These are phyloP conservation scores for Fusarium goolgardi DNA, from an alignment of 2,329 filamentous ascomycete genomes.

Conservation along the genomic window DNA sequence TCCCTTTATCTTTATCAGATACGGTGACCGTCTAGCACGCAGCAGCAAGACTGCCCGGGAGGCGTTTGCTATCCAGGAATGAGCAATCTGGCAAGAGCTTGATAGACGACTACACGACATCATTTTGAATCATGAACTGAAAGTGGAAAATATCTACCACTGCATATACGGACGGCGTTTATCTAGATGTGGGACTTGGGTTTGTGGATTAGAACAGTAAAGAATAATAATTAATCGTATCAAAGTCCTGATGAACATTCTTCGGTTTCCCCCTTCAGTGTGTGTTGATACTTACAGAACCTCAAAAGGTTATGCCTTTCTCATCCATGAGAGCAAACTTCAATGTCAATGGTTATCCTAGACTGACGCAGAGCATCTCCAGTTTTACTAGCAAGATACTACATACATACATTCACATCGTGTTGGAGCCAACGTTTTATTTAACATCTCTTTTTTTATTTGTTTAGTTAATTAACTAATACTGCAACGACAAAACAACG, in stretches of 20 bases:
- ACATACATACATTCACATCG: background rate
- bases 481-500: constrained; percentile 55
- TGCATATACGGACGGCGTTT: constrained; percentile 5
- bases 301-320: background rate
- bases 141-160: background rate
- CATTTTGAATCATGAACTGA: constrained; percentile 6
- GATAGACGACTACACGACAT: background rate
- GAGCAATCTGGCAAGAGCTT: background rate
- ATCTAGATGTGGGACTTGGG: constrained; percentile 1
- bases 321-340: background rate
- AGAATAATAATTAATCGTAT: constrained; percentile 3
- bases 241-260: background rate
- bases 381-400: background rate
- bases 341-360: background rate
- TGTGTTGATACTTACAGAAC: background rate
- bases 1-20: constrained; percentile 50
- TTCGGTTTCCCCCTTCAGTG: background rate
- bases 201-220: background rate
- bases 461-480: constrained; percentile 58
- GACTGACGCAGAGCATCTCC: too few relatives aligned
- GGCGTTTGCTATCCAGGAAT: constrained; percentile 40
- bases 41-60: constrained; percentile 47
- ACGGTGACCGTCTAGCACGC: constrained; percentile 47
- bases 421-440: constrained; percentile 2
- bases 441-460: constrained; percentile 44